These are phyloP conservation scores for Zalaria sp. DNA, from an alignment of 2,329 filamentous ascomycete species.

Conservation along the genomic window DNA sequence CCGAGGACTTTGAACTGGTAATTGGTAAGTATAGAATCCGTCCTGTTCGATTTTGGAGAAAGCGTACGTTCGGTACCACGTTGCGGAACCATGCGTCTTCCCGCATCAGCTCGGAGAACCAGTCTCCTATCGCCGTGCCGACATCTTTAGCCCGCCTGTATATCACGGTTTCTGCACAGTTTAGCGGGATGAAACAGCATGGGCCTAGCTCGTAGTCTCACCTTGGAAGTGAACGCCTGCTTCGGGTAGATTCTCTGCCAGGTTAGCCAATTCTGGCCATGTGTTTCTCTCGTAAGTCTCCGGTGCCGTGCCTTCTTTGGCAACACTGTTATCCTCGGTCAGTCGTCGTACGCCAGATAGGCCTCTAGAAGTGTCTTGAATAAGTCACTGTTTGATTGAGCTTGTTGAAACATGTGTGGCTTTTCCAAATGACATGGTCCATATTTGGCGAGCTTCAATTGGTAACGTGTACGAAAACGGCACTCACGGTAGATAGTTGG, in stretches of 20 bases:
- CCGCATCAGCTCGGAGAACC: constrained; percentile 51
- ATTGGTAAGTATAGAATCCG: neutral
- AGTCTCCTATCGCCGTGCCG: constrained; percentile 35
- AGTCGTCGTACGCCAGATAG: neutral
- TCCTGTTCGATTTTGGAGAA: neutral
- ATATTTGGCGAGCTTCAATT: too few species aligned
- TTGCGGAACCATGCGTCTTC: constrained; percentile 61
- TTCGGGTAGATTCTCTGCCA: constrained; percentile 50
- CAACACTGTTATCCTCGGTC: constrained; percentile 16
- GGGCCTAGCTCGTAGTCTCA: constrained; percentile 1
- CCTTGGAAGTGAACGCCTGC: constrained; percentile 67
- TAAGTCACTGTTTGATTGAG: too few species aligned
- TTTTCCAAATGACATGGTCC: too few species aligned
- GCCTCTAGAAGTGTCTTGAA: too few species aligned
- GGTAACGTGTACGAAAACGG: neutral
- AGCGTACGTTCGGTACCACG: constrained; percentile 50
- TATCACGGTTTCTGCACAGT: constrained; percentile 30
- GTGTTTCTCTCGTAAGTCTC: constrained; percentile 28
- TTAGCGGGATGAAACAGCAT: neutral
- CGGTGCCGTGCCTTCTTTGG: constrained; percentile 23
- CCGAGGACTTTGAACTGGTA: constrained; percentile 18
- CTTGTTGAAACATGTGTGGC: too few species aligned
- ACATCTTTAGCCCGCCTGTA: constrained; percentile 51
- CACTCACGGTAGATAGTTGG: constrained; percentile 51
- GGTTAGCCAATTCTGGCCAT: constrained; percentile 28